Conservation (phyloP, 2,329 filamentous ascomycete species). For the Fusarium mangiferae region DNA sequence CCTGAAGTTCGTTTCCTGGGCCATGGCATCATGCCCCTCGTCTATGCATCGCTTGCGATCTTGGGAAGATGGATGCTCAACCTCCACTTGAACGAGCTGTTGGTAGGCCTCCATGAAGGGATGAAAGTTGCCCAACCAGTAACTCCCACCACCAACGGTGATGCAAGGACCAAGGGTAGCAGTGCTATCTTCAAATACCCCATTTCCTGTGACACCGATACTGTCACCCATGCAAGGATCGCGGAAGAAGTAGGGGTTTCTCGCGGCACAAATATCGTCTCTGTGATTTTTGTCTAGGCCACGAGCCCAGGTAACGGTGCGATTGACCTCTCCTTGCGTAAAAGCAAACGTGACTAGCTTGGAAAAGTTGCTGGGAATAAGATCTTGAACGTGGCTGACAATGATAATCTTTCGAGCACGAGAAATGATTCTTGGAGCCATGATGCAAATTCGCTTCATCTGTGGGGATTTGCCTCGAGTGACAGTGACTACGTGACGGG, state of each 20-base stretch:
- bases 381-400: conserved; percentile 53
- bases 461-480: conserved; percentile 50
- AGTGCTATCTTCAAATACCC: conserved; percentile 49
- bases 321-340: conserved; percentile 50
- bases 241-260: conserved; percentile 56
- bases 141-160: conserved; percentile 50
- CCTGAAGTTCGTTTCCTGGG: conserved; percentile 41
- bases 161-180: conserved; percentile 57
- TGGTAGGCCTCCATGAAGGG: conserved; percentile 54
- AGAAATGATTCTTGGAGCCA: conserved; percentile 50
- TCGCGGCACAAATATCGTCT: conserved; percentile 54
- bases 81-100: conserved; percentile 39
- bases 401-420: conserved; percentile 53
- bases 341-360: conserved; percentile 51
- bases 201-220: conserved; percentile 51
- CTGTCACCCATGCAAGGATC: conserved; percentile 59
- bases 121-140: conserved; percentile 58
- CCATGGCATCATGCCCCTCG: conserved; percentile 52
- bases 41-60: conserved; percentile 51
- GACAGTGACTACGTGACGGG: conserved; percentile 53
- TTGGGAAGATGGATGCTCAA: conserved; percentile 56
- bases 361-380: conserved; percentile 51
- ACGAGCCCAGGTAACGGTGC: conserved; percentile 52
- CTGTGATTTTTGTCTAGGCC: conserved; percentile 51
- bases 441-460: conserved; percentile 53